Base-by-base conservation (phyloP, 1,284 basidiomycete species). In the Cystobasidiaceae sp. region DNA sequence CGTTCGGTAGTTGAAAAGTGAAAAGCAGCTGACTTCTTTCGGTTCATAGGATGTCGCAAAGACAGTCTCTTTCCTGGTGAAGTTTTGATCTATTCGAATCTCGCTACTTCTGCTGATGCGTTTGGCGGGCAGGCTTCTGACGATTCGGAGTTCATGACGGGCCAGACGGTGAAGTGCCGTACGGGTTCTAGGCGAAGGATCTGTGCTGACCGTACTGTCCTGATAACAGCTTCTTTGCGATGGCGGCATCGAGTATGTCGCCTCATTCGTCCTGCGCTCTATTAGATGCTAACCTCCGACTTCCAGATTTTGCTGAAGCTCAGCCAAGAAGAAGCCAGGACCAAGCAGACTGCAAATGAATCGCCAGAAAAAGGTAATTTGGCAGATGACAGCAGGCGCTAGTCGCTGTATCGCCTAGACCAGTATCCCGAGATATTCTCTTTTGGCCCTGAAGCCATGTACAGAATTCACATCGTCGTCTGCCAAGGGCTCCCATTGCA, bases 401-500 rank as follows among this genome's bases (percentile, higher is more conserved):
- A n/a, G n/a, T n/a, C n/a, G n/a, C n/a, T n/a, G n/a, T n/a, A n/a
- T n/a, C n/a, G n/a, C 37, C 37, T 57, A 64, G 21, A 64, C 61
- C 11, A 64, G 43, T 27, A 64, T 34, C n/a, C 61, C 61, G 2
- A 13, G 21, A 33, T 64, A 56, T 34, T 64, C 61, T 30, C 51
- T 32, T 25, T 41, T 37, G 23, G 61, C 61, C 21, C 41, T 27
- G 25, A 28, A 64, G 6, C 32, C 21, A 45, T 33, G 21, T 21
- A 9, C n/a, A 11, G 21, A 1, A 21, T 49, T 45, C 23, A 23
- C 43, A 25, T 46, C 15, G 19, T 39, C 52, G 30, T 64, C 61
- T 11, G 63, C 63, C 28, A 73, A 45, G 28, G 67, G 54, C 2
- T 71, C 67, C 73, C 73, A 74, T 61, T 79, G 76, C 4, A 78